Conservation (phyloP, 441 rosid species). For the Adansonia rubrostipa region DNA sequence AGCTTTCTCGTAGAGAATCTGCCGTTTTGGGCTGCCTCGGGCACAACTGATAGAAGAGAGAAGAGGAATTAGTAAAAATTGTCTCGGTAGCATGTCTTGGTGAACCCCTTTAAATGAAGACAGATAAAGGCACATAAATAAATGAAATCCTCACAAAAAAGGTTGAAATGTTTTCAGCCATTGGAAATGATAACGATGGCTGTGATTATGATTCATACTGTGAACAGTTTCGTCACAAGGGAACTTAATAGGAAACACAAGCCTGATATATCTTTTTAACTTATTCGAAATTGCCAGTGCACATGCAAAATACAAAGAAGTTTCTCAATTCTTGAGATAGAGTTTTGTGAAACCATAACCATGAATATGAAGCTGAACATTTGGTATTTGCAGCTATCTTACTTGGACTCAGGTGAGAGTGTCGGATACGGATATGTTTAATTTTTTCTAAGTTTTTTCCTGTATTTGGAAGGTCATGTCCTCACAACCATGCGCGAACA, state of each 20-base stretch:
- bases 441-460: too few species aligned
- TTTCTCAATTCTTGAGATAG: constrained; percentile 12
- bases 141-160: not conserved
- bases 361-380: not conserved
- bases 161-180: not conserved
- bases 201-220: not conserved
- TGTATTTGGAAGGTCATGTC: too few species aligned
- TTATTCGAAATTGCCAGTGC: not conserved
- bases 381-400: not conserved
- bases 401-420: too few species aligned
- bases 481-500: too few species aligned
- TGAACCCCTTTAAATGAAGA: not conserved
- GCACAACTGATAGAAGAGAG: constrained; percentile 60
- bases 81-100: not conserved
- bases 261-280: not conserved
- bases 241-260: not conserved
- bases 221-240: not conserved
- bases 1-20: constrained; percentile 56
- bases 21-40: constrained; percentile 90
- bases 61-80: constrained; percentile 8
- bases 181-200: not conserved
- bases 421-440: too few species aligned
- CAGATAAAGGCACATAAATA: not conserved
- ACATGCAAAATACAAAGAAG: not conserved
- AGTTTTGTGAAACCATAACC: not conserved